A percentile compares a stretch with the other conserved stretches of the same genome.
Evolutionary conservation across 768 basidiomycete genomes (phyloP).

Genomic region (Rhizopogon vinicolor): DNA sequence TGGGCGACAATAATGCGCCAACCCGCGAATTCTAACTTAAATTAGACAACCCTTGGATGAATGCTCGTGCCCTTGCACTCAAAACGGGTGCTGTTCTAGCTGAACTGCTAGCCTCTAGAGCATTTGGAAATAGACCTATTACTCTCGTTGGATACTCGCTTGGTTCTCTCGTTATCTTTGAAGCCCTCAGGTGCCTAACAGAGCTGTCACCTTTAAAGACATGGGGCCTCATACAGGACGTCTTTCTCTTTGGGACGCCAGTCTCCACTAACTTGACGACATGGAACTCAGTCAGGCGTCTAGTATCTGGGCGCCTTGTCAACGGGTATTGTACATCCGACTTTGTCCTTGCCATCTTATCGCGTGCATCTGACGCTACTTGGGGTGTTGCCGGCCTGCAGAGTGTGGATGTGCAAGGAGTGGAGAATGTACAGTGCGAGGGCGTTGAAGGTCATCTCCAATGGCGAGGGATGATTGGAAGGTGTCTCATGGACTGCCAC

Average conservation of each 20-base stretch:
- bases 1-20: background rate
- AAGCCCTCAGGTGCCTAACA: conserved; percentile 47
- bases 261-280: conserved; percentile 31
- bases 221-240: conserved; percentile 46
- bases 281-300: conserved; percentile 44
- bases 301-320: conserved; percentile 48
- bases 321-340: conserved; percentile 50
- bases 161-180: conserved; percentile 52
- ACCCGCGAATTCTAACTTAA: background rate
- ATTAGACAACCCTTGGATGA: conserved; percentile 59
- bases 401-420: conserved; percentile 42
- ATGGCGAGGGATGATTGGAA: conserved; percentile 47
- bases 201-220: conserved; percentile 40
- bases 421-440: conserved; percentile 47
- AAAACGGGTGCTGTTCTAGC: conserved; percentile 54
- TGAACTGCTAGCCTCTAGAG: conserved; percentile 42
- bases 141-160: conserved; percentile 55
- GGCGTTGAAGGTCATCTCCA: conserved; percentile 46
- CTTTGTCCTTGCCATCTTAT: conserved; percentile 51
- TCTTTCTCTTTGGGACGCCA: conserved; percentile 51
- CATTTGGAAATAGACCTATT: conserved; percentile 50
- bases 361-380: conserved; percentile 38
- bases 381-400: conserved; percentile 51
- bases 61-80: conserved; percentile 43
- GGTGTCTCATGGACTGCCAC: conserved; percentile 34